phyloP scores from a whole-genome alignment of 148 eudicot species.

The Silene latifolia region DNA sequence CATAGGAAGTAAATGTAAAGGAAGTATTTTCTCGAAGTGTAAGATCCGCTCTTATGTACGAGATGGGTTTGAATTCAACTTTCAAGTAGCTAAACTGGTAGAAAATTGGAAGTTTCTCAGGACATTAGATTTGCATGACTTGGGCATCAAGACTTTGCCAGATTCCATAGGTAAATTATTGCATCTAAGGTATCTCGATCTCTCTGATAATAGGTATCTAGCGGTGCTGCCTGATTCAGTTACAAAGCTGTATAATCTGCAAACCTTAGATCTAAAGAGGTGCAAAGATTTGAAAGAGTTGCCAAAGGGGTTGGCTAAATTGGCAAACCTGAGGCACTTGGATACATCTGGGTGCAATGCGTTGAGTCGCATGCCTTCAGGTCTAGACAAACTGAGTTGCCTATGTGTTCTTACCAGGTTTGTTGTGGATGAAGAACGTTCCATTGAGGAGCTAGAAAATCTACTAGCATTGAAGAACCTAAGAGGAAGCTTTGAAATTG shows the following conservation, averaged over 20 bases:
- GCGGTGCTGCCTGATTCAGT: constrained; percentile 19
- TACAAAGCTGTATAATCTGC: no score
- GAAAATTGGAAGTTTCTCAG: constrained; percentile 23
- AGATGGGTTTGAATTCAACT: no score
- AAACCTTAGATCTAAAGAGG: no score
- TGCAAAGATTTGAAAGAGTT: no score
- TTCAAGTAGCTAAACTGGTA: no score
- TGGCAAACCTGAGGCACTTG: no score
- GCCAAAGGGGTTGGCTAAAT: no score
- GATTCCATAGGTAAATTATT: constrained; percentile 19
- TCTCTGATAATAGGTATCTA: background rate
- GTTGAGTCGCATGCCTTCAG: constrained; percentile 14
- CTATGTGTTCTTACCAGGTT: background rate
- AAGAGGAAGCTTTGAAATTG: background rate
- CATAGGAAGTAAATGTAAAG: no score
- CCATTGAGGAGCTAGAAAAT: background rate
- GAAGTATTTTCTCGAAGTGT: no score
- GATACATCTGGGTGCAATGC: background rate
- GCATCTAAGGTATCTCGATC: constrained; percentile 42
- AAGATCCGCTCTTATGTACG: no score
- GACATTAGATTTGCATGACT: constrained; percentile 21
- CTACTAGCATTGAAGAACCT: constrained; percentile 9
- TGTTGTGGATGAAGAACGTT: background rate
- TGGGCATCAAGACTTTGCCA: constrained; percentile 13
- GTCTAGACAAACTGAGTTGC: constrained; percentile 9